Conservation (phyloP, 1,139 yeast genomes). For the Blastobotrys raffinosifermentans region DNA sequence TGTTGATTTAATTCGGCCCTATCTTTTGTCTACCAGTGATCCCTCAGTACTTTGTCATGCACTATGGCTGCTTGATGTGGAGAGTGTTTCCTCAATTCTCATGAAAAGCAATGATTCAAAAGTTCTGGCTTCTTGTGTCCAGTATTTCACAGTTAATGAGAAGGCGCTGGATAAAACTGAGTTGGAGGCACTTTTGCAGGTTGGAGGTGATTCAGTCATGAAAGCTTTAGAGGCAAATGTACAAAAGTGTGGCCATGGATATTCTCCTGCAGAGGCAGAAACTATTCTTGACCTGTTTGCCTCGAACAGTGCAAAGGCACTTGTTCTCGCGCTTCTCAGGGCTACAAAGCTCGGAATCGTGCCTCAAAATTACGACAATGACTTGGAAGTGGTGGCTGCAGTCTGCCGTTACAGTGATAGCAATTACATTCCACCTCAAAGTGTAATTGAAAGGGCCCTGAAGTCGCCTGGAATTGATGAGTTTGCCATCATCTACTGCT, state of each 20-base stretch:
- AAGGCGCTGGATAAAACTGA: neutral
- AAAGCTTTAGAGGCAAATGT: constrained; percentile 4
- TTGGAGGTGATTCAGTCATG: neutral
- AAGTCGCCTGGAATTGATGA: neutral
- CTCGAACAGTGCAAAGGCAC: no score
- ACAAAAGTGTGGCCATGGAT: no score
- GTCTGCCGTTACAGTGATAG: constrained; percentile 2
- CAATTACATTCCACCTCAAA: constrained; percentile 1
- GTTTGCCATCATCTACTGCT: no score
- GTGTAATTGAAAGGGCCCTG: constrained; percentile 1
- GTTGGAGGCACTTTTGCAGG: neutral
- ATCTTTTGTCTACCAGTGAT: neutral
- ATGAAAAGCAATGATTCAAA: neutral
- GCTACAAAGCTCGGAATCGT: no score
- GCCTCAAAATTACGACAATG: neutral
- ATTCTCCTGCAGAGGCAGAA: neutral
- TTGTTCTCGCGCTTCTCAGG: no score
- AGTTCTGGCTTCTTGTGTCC: constrained; percentile 5
- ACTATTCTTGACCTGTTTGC: no score
- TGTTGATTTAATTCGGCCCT: neutral
- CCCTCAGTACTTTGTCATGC: neutral
- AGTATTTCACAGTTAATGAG: constrained; percentile 6
- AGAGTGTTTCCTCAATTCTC: neutral
- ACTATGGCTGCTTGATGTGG: constrained; percentile 4
- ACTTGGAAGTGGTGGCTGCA: constrained; percentile 6